phyloP scores from a whole-genome alignment of 1,139 yeast genomes.

The Candida tunisiensis region DNA sequence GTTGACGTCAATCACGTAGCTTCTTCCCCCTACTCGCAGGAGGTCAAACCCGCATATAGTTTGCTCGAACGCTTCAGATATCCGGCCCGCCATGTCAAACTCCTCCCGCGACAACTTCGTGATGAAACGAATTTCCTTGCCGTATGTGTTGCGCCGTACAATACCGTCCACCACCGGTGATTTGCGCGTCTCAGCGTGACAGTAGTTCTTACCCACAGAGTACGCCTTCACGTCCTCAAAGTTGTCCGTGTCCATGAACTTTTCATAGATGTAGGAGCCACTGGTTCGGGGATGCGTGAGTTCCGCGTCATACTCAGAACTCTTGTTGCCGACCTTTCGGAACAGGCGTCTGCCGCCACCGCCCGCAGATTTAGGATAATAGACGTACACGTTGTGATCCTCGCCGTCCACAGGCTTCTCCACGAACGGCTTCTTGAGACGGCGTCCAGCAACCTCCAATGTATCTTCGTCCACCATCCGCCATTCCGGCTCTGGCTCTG shows the following conservation, averaged over 20 bases:
- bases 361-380: constrained; percentile 75
- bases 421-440: constrained; percentile 76
- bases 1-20: constrained; percentile 93
- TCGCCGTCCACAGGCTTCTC: constrained; percentile 99
- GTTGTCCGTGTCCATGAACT: constrained; percentile 95
- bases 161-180: constrained; percentile 99
- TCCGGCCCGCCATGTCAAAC: constrained; percentile 59
- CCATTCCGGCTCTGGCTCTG: constrained; percentile 56
- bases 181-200: constrained; percentile 97
- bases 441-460: constrained; percentile 56
- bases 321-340: constrained; percentile 92
- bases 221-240: constrained; percentile 98
- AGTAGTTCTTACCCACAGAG: constrained; percentile 78
- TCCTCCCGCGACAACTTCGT: constrained; percentile 69
- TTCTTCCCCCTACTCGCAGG: constrained; percentile 71
- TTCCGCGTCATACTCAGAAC: constrained; percentile 87
- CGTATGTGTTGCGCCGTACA: constrained; percentile 92
- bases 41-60: constrained; percentile 98
- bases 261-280: constrained; percentile 86
- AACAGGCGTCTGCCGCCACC: constrained; percentile 95
- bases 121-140: constrained; percentile 85
- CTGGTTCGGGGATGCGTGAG: constrained; percentile 62
- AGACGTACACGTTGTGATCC: constrained; percentile 91
- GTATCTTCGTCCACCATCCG: constrained; percentile 72
- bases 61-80: constrained; percentile 67